Base-by-base conservation (phyloP, 2,329 filamentous ascomycete species). In the Rutstroemia sp. region DNA sequence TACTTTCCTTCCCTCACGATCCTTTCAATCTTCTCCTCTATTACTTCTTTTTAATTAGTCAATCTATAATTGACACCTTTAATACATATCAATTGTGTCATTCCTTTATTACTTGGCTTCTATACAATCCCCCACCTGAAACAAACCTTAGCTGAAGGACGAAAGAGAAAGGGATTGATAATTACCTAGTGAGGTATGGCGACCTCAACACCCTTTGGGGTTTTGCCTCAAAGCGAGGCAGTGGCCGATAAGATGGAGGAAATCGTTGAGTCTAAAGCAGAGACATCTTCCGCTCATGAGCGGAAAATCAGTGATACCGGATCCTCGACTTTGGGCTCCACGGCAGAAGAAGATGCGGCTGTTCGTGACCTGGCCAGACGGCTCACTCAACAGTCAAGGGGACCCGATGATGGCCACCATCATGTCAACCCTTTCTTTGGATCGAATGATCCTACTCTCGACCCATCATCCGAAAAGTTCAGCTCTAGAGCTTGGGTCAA, bases 401-500 rank as follows among this genome's bases (percentile, higher is more conserved):
- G 38, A 21, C 16, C 23, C 21, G 25, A n/a, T 5, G 9, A 34
- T 3, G 40, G 27, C 21, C 27, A 46, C 5, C 21, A 30, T 4
- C 49, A 63, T 39, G 44, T 63, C 77, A 83, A 83, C 66, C 77
- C 80, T 12, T 84, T 83, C 65, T 61, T 56, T 47, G 72, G 72
- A 38, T 72, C 65, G 10, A 69, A 75, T 39, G 71, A 80, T 58
- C 81, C 79, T n/a, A 71, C 74, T 1, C 67, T 82, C 30, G 79
- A 83, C 65, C 80, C 80, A 3, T 68, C 67, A 51, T 81, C 77
- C 4, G 68, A 71, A 23, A 75, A 78, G 57, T 84, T 84, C 68
- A 78, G 73, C 56, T 75, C 72, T 30, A 75, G 76, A 48, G 73
- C 76, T 45, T 87, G 84, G 84, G 79, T 80, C 57, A 83, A 79